Percentiles rank a stretch among this genome's conserved stretches.
Evolutionary conservation across 257 asterid species (phyloP).

Genomic region (Thymus mandschuricus): DNA sequence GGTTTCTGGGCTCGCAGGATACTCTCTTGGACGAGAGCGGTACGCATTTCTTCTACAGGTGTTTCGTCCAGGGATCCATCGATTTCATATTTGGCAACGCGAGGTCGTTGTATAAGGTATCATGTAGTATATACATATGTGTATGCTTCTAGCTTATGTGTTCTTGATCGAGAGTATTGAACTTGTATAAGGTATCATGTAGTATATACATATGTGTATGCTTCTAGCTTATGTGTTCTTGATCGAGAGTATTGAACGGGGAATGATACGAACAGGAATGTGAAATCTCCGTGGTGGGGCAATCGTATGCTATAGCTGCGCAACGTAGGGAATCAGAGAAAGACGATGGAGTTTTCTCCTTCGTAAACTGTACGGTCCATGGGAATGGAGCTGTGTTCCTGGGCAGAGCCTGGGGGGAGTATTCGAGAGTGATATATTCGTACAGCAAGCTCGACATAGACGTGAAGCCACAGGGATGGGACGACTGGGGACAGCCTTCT

Average conservation of each 20-base stretch:
- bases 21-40: conserved; percentile 73
- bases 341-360: conserved; percentile 65
- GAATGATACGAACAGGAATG: conserved; percentile 43
- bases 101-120: conserved; percentile 67
- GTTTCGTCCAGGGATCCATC: conserved; percentile 62
- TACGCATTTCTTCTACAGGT: conserved; percentile 51
- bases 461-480: conserved; percentile 64
- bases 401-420: conserved; percentile 88
- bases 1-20: conserved; percentile 74
- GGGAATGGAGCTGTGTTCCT: conserved; percentile 48
- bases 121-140: not conserved
- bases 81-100: conserved; percentile 80
- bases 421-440: conserved; percentile 54
- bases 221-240: not conserved
- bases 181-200: conserved; percentile 49
- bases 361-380: conserved; percentile 48
- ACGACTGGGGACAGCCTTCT: conserved; percentile 40
- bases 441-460: conserved; percentile 40
- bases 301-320: conserved; percentile 58
- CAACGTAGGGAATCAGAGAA: conserved; percentile 45
- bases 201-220: not conserved
- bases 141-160: not conserved
- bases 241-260: not conserved
- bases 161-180: not conserved
- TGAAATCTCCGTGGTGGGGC: conserved; percentile 44